These are phyloP conservation scores for Phytophthora pistaciae DNA, from an alignment of 352 stramenopile species.

Conservation along the genomic window DNA sequence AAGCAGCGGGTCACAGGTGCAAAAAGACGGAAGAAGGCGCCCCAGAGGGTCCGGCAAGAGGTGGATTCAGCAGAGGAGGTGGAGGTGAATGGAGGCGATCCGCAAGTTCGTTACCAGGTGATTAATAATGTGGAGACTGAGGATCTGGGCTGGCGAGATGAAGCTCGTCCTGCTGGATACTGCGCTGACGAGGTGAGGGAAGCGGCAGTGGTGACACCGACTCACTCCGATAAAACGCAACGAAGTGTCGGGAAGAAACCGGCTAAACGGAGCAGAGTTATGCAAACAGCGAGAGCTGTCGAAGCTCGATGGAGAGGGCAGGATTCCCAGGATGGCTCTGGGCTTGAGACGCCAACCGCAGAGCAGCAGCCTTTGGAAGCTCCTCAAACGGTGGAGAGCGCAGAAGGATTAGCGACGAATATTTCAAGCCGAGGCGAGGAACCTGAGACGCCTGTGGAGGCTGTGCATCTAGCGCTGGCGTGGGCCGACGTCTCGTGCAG, in stretches of 20 bases:
- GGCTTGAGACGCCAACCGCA: neutral
- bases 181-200: neutral
- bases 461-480: slow-evolving; percentile 7
- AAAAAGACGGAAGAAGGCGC: slow-evolving; percentile 6
- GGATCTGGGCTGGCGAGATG: neutral
- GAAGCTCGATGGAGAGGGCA: neutral
- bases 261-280: neutral
- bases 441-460: neutral
- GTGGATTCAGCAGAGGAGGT: neutral
- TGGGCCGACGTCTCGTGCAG: slow-evolving; percentile 22
- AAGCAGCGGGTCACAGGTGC: neutral
- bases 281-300: neutral
- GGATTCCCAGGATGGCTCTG: neutral
- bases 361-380: neutral
- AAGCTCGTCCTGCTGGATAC: neutral
- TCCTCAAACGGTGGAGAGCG: neutral
- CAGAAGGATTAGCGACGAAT: neutral
- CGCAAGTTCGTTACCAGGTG: neutral
- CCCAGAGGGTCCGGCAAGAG: neutral
- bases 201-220: neutral
- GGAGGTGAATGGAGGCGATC: neutral
- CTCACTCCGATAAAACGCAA: neutral
- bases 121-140: neutral
- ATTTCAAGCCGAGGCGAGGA: neutral
- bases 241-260: neutral